A percentile compares a stretch with the other conserved stretches of the same genome.
phyloP scores from a whole-genome alignment of 805 yeast genomes.

The Saccharomycopsis sp. region DNA sequence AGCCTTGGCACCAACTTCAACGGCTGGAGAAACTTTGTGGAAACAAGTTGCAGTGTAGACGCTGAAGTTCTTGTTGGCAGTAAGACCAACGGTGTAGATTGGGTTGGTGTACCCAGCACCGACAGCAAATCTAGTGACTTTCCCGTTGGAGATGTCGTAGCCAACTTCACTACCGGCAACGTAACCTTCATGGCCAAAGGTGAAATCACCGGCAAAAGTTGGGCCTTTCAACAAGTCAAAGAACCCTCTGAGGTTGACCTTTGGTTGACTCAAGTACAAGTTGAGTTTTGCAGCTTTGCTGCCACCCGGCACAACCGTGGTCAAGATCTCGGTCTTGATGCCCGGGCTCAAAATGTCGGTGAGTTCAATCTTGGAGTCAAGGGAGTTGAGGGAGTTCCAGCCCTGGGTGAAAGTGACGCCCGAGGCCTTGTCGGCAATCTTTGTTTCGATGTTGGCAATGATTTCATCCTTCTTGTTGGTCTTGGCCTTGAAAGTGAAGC shows the following conservation, averaged over 20 bases:
- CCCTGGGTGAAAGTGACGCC: slow-evolving; percentile 95
- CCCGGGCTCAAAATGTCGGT: slow-evolving; percentile 91
- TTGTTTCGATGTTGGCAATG: slow-evolving; percentile 84
- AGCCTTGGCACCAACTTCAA: slow-evolving; percentile 98
- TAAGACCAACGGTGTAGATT: slow-evolving; percentile 60
- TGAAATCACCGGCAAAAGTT: slow-evolving; percentile 86
- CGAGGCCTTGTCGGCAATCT: slow-evolving; percentile 83
- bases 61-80: slow-evolving; percentile 80
- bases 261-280: slow-evolving; percentile 85
- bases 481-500: slow-evolving; percentile 91
- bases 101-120: slow-evolving; percentile 90
- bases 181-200: slow-evolving; percentile 93
- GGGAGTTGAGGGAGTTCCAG: slow-evolving; percentile 89
- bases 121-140: slow-evolving; percentile 87
- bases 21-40: slow-evolving; percentile 85
- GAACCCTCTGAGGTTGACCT: slow-evolving; percentile 88
- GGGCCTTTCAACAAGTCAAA: slow-evolving; percentile 95
- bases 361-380: slow-evolving; percentile 89
- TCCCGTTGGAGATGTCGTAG: slow-evolving; percentile 88
- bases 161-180: slow-evolving; percentile 96
- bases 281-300: slow-evolving; percentile 82
- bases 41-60: slow-evolving; percentile 92
- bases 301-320: slow-evolving; percentile 79
- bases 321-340: slow-evolving; percentile 83
- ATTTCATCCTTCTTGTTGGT: slow-evolving; percentile 71